Base-by-base conservation (phyloP, 1,284 basidiomycete genomes). In the Trichosporon inkin region DNA sequence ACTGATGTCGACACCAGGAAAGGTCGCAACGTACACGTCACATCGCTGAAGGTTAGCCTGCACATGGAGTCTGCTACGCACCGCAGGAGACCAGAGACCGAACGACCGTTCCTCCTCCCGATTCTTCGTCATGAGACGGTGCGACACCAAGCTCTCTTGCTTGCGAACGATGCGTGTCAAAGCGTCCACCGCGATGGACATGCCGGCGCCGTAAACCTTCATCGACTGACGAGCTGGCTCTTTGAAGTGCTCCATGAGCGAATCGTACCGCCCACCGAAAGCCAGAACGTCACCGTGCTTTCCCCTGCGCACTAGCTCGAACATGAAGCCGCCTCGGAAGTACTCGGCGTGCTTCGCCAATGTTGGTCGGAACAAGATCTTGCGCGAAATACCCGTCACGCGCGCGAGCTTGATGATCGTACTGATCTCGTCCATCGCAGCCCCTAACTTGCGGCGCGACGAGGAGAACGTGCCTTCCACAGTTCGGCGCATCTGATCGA, bases 21-120 rank as follows among this genome's bases (percentile, higher is more conserved):
- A 80, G 1, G 74, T 74, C 6, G 81, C 80, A 2, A 84, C 78
- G 62, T 84, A 84, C 19, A 83, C 82, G 65, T 84, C 83, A 62
- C 82, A 83, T 28, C 83, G 78, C 57, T 82, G 71, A 6, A 77
- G 72, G 24, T 76, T 71, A 71, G 73, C 41, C 7, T 19, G 16
- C 1, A 16, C 4, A 16, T 17, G 2, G 6, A 14, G 10, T 32
- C 35, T 28, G 14, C 14, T 22, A 62, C 71, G 60, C 36, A 72
- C 71, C 6, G 72, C 65, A 16, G 75, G 75, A 34, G 68, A 69
- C 70, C 75, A 77, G 37, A 71, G 69, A 22, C 79, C 79, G 14
- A 80, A 82, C n/a, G 81, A 81, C 17, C 78, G 75, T 36, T 80
- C 78, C 14, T 74, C 71, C 51, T 79, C 76, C 34, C 75, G 75